Evolutionary conservation across 352 stramenopile species (phyloP), one percentile per base, ranked within the genome.

Genomic region (Nothophytophthora sp.): DNA sequence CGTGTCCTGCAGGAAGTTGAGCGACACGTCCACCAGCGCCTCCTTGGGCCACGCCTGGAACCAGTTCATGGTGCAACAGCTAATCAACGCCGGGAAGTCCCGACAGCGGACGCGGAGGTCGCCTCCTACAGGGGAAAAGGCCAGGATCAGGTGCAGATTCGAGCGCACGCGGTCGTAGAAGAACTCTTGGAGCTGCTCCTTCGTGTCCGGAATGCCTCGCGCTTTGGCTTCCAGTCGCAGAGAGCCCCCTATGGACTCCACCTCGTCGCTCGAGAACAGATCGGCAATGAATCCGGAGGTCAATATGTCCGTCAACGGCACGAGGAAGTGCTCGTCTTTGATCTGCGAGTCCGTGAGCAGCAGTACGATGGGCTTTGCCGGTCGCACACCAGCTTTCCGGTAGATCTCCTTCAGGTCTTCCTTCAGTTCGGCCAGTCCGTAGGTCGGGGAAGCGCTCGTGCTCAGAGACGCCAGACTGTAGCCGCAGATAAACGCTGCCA

Each of bases 11-110:
- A 97, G 57, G 39, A 96, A 97, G 18, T 86, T 73, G 28, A 94
- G 58, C 7, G 88, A 88, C 2, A 97, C 89, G 44, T 90, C 85
- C 1, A 96, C 73, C 3, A 97, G 73, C 5, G 86, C 85, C 53
- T 96, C 90, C 50, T 86, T 88, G 0, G 91, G 89, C 90, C 91
- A 98, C 28, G 85, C 69, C 36, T 97, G 90, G 56, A 98, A 98
- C 88, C 88, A 96, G 51, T 96, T 67, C 54, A 96, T 92, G 3
- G 67, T 66, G 33, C 85, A 92, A 36, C 66, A 86, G 37, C 57
- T 77, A 15, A 95, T 73, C 2, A 97, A 46, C 11, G 75, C 66
- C 6, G 86, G 88, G 47, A 96, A 96, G n/a, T 83, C 69, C 2
- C 90, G 73, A 34, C 81, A 87, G 2, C 90, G 77, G 32, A 84